phyloP scores from a whole-genome alignment of 1,139 yeast species.

The Yamadazyma dendronema region DNA sequence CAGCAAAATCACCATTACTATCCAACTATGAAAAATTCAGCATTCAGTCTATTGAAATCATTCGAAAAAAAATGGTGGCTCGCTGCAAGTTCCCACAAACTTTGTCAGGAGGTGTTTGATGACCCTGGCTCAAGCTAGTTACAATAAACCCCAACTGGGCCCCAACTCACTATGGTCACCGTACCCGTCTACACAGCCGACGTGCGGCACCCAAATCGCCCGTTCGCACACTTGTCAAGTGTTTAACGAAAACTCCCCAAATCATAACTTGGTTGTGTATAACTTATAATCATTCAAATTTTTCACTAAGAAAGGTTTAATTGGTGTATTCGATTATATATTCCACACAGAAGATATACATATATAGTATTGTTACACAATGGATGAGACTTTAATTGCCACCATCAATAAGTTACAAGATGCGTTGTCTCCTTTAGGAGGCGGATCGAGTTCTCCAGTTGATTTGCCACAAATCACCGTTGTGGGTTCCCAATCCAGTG shows the following conservation, averaged over 20 bases:
- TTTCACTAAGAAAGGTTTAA: too few relatives aligned
- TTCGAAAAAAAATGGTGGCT: background rate
- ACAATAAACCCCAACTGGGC: background rate
- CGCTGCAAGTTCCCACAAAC: background rate
- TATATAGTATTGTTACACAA: too few relatives aligned
- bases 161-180: background rate
- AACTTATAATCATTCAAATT: too few relatives aligned
- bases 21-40: background rate
- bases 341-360: too few relatives aligned
- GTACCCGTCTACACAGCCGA: background rate
- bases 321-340: too few relatives aligned
- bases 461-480: constrained; percentile 97
- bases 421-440: constrained; percentile 92
- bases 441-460: constrained; percentile 77
- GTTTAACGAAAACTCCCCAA: background rate
- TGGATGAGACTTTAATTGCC: constrained; percentile 89
- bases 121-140: background rate
- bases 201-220: background rate
- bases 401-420: constrained; percentile 92
- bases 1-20: background rate
- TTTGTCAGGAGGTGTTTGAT: background rate
- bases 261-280: background rate
- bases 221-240: background rate
- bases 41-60: background rate
- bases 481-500: constrained; percentile 93